phyloP scores from a whole-genome alignment of 495 filamentous ascomycete species.

The Parathielavia hyrcaniae region DNA sequence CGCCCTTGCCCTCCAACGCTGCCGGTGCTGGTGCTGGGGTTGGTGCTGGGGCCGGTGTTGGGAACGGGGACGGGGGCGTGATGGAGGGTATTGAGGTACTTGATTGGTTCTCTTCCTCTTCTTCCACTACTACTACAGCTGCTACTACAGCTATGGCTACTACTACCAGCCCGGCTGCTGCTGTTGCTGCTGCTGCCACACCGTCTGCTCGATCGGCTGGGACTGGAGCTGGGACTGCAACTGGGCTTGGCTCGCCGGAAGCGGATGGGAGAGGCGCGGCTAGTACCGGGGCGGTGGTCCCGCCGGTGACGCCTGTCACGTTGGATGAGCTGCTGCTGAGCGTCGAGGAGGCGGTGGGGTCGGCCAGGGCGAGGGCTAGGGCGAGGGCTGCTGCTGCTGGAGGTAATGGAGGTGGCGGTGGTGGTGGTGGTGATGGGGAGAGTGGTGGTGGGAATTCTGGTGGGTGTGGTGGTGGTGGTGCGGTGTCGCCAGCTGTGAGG shows the following conservation, averaged over 20 bases:
- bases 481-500: neutral
- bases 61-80: too few species aligned
- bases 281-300: neutral
- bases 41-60: too few species aligned
- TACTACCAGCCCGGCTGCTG: neutral
- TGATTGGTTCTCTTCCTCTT: too few species aligned
- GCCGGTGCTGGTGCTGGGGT: neutral
- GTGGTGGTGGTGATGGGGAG: neutral
- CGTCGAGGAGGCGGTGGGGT: slow-evolving; percentile 21
- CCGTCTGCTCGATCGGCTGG: neutral
- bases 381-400: slow-evolving; percentile 6
- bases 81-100: too few species aligned
- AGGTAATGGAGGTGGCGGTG: neutral
- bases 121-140: too few species aligned
- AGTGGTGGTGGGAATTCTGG: neutral
- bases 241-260: neutral
- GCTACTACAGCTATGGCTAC: too few species aligned
- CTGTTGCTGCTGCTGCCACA: neutral
- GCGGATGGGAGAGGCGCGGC: neutral
- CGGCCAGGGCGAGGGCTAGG: slow-evolving; percentile 15
- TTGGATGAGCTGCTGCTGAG: slow-evolving; percentile 22
- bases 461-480: neutral
- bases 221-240: neutral
- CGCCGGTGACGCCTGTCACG: slow-evolving; percentile 17
- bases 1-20: too few species aligned